Percentiles rank a stretch among this genome's conserved stretches.
Conservation (phyloP, 1,284 basidiomycete species). For the Boletus holoroseus region DNA sequence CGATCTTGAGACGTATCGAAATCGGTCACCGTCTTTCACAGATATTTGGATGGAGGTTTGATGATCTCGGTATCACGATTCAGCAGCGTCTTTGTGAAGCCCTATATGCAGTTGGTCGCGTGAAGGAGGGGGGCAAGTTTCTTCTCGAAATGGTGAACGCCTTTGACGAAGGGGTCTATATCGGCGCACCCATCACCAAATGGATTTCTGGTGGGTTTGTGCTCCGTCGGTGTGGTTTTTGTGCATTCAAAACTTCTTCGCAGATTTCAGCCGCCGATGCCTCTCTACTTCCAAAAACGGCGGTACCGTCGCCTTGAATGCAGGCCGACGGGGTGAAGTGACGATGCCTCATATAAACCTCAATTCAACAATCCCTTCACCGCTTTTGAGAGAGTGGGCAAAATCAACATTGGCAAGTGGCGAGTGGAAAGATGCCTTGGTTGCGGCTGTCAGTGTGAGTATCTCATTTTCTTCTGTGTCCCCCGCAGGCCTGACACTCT, state of each 20-base stretch:
- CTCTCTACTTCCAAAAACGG: not conserved
- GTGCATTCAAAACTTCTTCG: not conserved
- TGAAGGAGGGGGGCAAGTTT: not conserved
- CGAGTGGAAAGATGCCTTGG: not conserved
- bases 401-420: not conserved
- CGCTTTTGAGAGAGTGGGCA: not conserved
- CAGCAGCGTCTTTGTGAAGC: slow-evolving; percentile 1
- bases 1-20: no score
- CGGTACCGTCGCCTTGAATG: not conserved
- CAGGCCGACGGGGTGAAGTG: not conserved
- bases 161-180: not conserved
- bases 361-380: not conserved
- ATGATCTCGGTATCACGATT: not conserved
- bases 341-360: no score
- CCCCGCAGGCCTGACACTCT: not conserved
- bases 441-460: not conserved
- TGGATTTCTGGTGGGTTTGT: slow-evolving; percentile 1
- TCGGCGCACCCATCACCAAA: not conserved
- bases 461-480: no score
- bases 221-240: no score
- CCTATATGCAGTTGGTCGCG: not conserved
- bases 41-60: not conserved
- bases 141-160: not conserved
- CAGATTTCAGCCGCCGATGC: not conserved
- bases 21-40: no score